Evolutionary conservation across 176 grass and related monocot species (phyloP).

Genomic region (Ensete ventricosum): DNA sequence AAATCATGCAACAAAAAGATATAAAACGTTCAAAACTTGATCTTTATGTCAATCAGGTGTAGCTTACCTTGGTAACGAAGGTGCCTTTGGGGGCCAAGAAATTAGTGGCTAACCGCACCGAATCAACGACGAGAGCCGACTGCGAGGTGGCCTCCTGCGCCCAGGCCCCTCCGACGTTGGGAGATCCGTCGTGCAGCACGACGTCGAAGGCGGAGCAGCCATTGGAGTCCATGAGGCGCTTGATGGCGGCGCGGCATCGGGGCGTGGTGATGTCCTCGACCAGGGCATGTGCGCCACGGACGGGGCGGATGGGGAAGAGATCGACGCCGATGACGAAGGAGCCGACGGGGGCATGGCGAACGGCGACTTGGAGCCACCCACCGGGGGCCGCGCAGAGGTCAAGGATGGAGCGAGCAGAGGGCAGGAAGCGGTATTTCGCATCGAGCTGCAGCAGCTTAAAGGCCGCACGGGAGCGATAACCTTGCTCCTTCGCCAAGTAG

Average conservation of each 20-base stretch:
- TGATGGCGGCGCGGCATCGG: slow-evolving; percentile 65
- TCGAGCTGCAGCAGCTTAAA: slow-evolving; percentile 98
- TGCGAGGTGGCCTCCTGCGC: slow-evolving; percentile 84
- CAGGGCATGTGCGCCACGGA: slow-evolving; percentile 74
- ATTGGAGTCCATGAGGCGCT: slow-evolving; percentile 65
- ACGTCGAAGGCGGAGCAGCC: slow-evolving; percentile 59
- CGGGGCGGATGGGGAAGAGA: slow-evolving; percentile 73
- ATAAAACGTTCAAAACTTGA: too few species aligned
- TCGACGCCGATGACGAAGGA: slow-evolving; percentile 77
- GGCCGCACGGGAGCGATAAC: slow-evolving; percentile 71
- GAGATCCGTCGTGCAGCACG: slow-evolving; percentile 85
- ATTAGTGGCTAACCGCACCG: slow-evolving; percentile 56
- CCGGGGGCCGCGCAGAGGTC: slow-evolving; percentile 91
- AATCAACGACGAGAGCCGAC: slow-evolving; percentile 66
- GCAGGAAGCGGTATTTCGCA: slow-evolving; percentile 71
- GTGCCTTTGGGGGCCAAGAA: slow-evolving; percentile 80
- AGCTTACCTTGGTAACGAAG: slow-evolving; percentile 72
- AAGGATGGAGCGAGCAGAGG: slow-evolving; percentile 66
- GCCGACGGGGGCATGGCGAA: slow-evolving; percentile 56
- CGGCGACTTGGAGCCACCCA: slow-evolving; percentile 88
- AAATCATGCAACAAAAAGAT: too few species aligned
- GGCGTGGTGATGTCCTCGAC: slow-evolving; percentile 87
- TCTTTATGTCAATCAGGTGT: neutral
- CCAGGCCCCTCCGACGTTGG: slow-evolving; percentile 87
- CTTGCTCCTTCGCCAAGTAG: slow-evolving; percentile 81